Evolutionary conservation across 352 stramenopile genomes (phyloP).

Genomic region (Phytophthora pisi): DNA sequence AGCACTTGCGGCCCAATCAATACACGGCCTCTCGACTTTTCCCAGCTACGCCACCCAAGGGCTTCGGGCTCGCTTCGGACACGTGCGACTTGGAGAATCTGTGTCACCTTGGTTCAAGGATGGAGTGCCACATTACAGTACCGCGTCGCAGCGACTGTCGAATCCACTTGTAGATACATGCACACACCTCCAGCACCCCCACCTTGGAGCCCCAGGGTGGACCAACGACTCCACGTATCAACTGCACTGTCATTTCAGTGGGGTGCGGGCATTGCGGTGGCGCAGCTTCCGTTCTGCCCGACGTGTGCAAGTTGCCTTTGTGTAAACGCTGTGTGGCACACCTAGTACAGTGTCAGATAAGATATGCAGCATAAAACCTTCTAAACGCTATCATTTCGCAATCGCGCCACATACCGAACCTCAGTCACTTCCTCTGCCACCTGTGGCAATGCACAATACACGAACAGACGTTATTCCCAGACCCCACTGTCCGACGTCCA

Average conservation of each 20-base stretch:
- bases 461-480: neutral
- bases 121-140: neutral
- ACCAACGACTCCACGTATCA: neutral
- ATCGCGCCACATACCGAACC: neutral
- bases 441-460: neutral
- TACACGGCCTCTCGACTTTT: neutral
- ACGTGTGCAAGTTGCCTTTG: neutral
- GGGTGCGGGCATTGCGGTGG: neutral
- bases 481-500: conserved; percentile 16
- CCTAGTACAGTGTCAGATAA: neutral
- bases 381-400: neutral
- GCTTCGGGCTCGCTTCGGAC: neutral
- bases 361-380: neutral
- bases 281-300: neutral
- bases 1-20: neutral
- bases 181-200: neutral
- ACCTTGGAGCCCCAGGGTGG: too few relatives aligned
- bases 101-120: neutral
- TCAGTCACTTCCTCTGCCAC: neutral
- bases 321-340: neutral
- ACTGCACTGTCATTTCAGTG: neutral
- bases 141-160: neutral
- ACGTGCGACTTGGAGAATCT: neutral
- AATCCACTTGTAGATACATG: neutral
- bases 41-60: neutral